A percentile compares a stretch with the other conserved stretches of the same genome.
Evolutionary conservation across 2,329 filamentous ascomycete species (phyloP).

Genomic region (Colletotrichum australisinense): DNA sequence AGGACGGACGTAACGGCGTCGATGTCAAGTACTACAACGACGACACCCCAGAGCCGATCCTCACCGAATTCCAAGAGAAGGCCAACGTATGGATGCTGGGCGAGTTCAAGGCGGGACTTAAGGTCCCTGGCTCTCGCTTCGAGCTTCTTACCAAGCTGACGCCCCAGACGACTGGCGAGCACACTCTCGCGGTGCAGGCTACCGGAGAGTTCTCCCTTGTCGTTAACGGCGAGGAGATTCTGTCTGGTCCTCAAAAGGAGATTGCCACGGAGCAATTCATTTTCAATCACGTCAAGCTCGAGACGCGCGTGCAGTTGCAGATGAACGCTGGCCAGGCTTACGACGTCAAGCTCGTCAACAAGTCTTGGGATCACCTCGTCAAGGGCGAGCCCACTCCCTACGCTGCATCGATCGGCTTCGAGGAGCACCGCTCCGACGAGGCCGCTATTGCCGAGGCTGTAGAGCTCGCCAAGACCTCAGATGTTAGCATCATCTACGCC

Average conservation of each 20-base stretch:
- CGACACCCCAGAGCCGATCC: conserved; percentile 14
- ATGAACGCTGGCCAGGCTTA: conserved; percentile 29
- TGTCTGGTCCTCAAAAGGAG: conserved; percentile 26
- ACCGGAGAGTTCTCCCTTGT: conserved; percentile 32
- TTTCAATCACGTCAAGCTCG: conserved; percentile 38
- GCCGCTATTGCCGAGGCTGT: conserved; percentile 25
- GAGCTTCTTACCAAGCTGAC: conserved; percentile 33
- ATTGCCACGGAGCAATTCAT: conserved; percentile 37
- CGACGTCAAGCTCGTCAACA: conserved; percentile 31
- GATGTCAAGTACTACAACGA: conserved; percentile 37
- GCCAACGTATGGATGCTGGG: conserved; percentile 38
- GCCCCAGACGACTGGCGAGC: conserved; percentile 27
- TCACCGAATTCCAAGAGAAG: conserved; percentile 34
- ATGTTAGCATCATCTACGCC: conserved; percentile 33
- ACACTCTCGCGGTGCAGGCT: conserved; percentile 32
- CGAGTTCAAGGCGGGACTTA: conserved; percentile 35
- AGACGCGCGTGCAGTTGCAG: conserved; percentile 27
- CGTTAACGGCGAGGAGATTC: conserved; percentile 31
- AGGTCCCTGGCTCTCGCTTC: conserved; percentile 34
- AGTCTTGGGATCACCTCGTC: conserved; percentile 16
- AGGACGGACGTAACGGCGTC: conserved; percentile 30
- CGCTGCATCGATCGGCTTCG: conserved; percentile 30
- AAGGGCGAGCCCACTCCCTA: conserved; percentile 31
- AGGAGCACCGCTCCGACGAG: conserved; percentile 26
- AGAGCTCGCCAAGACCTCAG: conserved; percentile 12